Base-by-base conservation (phyloP, 805 yeast species). In the Saccharomycopsis sp. region DNA sequence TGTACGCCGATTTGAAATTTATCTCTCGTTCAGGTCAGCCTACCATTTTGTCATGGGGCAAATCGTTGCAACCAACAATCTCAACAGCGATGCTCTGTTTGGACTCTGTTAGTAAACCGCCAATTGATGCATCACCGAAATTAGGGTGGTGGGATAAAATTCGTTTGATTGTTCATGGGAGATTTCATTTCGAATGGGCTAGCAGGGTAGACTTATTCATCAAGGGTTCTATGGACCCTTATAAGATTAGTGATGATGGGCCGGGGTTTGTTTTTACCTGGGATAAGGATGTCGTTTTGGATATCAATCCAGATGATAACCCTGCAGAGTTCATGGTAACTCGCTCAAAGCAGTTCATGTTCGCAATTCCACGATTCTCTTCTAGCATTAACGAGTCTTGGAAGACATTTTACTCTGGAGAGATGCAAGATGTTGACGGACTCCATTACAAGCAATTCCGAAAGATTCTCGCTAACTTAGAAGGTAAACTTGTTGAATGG, bases 401-500 rank as follows among this genome's bases (percentile, higher is more conserved):
- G 43, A 30, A 29, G 18, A 25, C 27, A 25, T 9, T 9, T 9
- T 33, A 31, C 15, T 21, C 39, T 10, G 20, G 17, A 4, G 16
- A 30, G 4, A 30, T 21, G 4, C n/a, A n/a, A n/a, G n/a, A 33
- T 33, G 36, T 25, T 33, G 9, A 33, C 36, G 15, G 23, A 30
- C 15, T 27, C 34, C 16, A n/a, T n/a, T n/a, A n/a, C n/a, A n/a
- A n/a, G n/a, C n/a, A n/a, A n/a, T 45, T 36, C 30, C 36, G 41
- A 20, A 79, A 79, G 53, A 63, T 68, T 7, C 58, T 76, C 5
- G 69, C 83, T 71, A 75, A 73, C 49, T 63, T 87, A 21, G 62
- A 68, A 8, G 87, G 87, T 21, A 62, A 65, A 30, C n/a, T n/a
- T n/a, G 92, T 87, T 5, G 56, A 62, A n/a, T 87, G 95, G 96